These are phyloP conservation scores for Suhomyces emberorum DNA, from an alignment of 805 yeast genomes.

Conservation along the genomic window DNA sequence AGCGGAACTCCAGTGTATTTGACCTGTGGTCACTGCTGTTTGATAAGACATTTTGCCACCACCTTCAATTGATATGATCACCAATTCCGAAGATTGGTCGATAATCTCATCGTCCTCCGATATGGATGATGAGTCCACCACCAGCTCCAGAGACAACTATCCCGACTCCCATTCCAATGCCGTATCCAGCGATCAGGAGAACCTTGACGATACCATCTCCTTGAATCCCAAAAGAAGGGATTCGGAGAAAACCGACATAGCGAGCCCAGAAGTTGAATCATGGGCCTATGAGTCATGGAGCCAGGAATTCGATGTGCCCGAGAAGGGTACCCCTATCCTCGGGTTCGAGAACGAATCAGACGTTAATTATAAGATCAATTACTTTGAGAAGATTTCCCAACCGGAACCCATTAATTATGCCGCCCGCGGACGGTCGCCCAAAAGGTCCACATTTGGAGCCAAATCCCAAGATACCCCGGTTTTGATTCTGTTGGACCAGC, in stretches of 20 bases:
- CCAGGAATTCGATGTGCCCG: neutral
- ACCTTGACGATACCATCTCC: slow-evolving; percentile 4
- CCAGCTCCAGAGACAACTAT: slow-evolving; percentile 7
- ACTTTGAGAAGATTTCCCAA: slow-evolving; percentile 17
- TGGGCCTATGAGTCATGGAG: neutral
- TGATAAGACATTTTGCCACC: too few relatives aligned
- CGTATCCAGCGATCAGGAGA: neutral
- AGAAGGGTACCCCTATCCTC: neutral
- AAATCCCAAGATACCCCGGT: slow-evolving; percentile 2
- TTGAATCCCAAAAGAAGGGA: neutral
- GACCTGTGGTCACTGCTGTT: too few relatives aligned
- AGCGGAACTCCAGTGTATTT: too few relatives aligned
- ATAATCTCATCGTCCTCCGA: slow-evolving; percentile 43
- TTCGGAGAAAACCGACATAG: neutral
- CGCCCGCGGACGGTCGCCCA: slow-evolving; percentile 20
- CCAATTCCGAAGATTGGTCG: slow-evolving; percentile 49
- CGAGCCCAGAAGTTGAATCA: neutral
- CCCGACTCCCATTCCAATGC: neutral
- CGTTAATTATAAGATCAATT: slow-evolving; percentile 12
- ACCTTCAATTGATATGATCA: too few relatives aligned
- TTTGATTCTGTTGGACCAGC: neutral
- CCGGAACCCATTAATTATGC: slow-evolving; percentile 13
- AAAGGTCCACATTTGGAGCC: slow-evolving; percentile 17
- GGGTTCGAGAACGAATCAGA: neutral
- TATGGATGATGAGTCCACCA: slow-evolving; percentile 31